A percentile compares a stretch with the other conserved stretches of the same genome.
These are phyloP conservation scores for Fusarium illudens DNA, from an alignment of 2,329 filamentous ascomycete genomes.

Conservation along the genomic window DNA sequence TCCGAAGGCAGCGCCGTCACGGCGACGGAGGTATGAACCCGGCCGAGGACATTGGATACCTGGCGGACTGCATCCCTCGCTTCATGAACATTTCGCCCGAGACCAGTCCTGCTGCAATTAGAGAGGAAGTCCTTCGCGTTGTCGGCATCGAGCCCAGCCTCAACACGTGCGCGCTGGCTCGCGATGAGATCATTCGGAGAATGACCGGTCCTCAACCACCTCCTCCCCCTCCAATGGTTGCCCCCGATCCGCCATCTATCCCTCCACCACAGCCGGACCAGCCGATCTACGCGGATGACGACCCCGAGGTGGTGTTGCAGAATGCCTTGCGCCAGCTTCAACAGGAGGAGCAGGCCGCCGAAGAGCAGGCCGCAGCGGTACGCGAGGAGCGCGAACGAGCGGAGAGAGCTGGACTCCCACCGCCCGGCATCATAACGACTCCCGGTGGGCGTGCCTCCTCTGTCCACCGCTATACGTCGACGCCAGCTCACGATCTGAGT, in stretches of 20 bases:
- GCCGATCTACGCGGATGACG: conserved; percentile 59
- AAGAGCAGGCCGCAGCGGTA: conserved; percentile 63
- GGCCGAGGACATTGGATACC: conserved; percentile 66
- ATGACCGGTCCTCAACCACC: conserved; percentile 37
- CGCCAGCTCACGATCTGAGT: conserved; percentile 48
- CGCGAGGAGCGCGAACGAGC: conserved; percentile 62
- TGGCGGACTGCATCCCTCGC: conserved; percentile 67
- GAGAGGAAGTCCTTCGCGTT: conserved; percentile 63
- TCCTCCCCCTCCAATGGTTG: conserved; percentile 39
- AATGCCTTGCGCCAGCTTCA: conserved; percentile 67
- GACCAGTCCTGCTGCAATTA: conserved; percentile 67
- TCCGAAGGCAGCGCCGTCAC: conserved; percentile 64
- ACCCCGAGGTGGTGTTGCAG: conserved; percentile 66
- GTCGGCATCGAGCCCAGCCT: conserved; percentile 65
- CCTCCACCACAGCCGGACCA: conserved; percentile 47
- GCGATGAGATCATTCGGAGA: conserved; percentile 63
- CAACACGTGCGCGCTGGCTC: conserved; percentile 63
- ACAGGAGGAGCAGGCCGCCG: conserved; percentile 66
- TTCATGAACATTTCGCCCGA: conserved; percentile 67
- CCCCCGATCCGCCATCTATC: conserved; percentile 39
- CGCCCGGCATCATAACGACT: conserved; percentile 46
- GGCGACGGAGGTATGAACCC: conserved; percentile 57
- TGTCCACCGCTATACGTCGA: conserved; percentile 46
- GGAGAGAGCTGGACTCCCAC: conserved; percentile 49
- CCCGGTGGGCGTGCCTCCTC: conserved; percentile 42